Conservation (phyloP, 2,329 filamentous ascomycete genomes). For the Penicillium janthinellum region DNA sequence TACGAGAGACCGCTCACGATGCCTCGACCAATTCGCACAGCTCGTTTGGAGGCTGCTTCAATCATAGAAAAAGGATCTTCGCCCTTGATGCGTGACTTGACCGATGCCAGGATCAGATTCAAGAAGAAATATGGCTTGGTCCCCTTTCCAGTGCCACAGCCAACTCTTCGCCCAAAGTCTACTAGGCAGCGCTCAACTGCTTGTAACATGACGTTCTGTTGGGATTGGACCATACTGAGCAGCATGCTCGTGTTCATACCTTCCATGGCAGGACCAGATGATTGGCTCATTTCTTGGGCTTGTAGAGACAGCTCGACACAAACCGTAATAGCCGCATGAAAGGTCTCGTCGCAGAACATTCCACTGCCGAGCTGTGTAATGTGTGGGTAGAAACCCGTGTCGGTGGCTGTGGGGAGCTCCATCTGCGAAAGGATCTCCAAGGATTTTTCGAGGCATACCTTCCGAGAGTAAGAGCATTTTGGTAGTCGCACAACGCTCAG, state of each 20-base stretch:
- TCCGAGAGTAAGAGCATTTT: conserved; percentile 42
- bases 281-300: conserved; percentile 27
- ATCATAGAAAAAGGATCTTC: conserved; percentile 31
- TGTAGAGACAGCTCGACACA: conserved; percentile 38
- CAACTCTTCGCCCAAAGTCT: conserved; percentile 32
- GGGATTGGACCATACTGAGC: conserved; percentile 35
- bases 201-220: conserved; percentile 33
- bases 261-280: conserved; percentile 18
- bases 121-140: conserved; percentile 36
- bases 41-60: conserved; percentile 25
- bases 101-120: conserved; percentile 31
- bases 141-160: conserved; percentile 26
- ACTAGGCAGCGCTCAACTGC: conserved; percentile 34
- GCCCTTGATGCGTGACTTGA: conserved; percentile 36
- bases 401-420: conserved; percentile 21
- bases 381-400: conserved; percentile 28
- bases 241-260: conserved; percentile 27
- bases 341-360: conserved; percentile 40
- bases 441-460: conserved; percentile 40
- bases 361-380: conserved; percentile 36
- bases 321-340: conserved; percentile 36
- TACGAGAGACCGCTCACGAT: conserved; percentile 29
- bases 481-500: conserved; percentile 36
- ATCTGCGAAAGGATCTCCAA: conserved; percentile 39
- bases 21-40: conserved; percentile 27